Conservation (phyloP, 176 grass and related monocot genomes). For the Canna indica region DNA sequence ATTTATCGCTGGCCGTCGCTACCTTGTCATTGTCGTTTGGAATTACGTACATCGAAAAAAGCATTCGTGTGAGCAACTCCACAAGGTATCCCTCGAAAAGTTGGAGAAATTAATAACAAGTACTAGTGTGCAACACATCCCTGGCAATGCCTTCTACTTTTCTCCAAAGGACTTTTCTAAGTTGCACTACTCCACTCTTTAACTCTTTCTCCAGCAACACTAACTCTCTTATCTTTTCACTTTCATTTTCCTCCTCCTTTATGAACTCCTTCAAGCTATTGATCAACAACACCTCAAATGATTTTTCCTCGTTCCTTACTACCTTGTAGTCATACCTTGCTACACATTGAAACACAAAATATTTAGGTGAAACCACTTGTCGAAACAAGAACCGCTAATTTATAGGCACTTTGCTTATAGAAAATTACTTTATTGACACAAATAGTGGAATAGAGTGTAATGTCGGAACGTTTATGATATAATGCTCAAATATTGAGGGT, state of each 20-base stretch:
- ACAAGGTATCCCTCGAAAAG: conserved; percentile 1
- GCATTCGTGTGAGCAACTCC: conserved; percentile 2
- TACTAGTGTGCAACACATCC: background rate
- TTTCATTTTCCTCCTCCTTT: conserved; percentile 39
- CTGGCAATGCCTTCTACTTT: too few relatives aligned
- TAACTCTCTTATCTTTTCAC: conserved; percentile 38
- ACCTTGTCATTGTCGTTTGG: background rate
- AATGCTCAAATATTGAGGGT: conserved; percentile 17
- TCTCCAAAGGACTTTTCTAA: too few relatives aligned
- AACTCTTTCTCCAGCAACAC: conserved; percentile 42
- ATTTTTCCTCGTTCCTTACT: conserved; percentile 37
- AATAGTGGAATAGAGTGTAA: conserved; percentile 53
- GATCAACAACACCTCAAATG: conserved; percentile 26
- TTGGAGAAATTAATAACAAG: background rate
- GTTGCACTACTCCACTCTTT: conserved; percentile 73
- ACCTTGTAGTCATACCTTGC: conserved; percentile 69
- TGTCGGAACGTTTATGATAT: conserved; percentile 13
- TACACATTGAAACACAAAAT: conserved; percentile 47
- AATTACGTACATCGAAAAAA: conserved; percentile 14
- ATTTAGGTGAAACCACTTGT: conserved; percentile 10
- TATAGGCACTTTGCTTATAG: conserved; percentile 39
- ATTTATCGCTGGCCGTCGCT: conserved; percentile 4
- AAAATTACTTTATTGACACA: conserved; percentile 65
- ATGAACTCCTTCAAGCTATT: conserved; percentile 50
- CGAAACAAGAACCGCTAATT: conserved; percentile 59